Base-by-base conservation (phyloP, 2,329 filamentous ascomycete genomes). In the Fusarium sacchari region DNA sequence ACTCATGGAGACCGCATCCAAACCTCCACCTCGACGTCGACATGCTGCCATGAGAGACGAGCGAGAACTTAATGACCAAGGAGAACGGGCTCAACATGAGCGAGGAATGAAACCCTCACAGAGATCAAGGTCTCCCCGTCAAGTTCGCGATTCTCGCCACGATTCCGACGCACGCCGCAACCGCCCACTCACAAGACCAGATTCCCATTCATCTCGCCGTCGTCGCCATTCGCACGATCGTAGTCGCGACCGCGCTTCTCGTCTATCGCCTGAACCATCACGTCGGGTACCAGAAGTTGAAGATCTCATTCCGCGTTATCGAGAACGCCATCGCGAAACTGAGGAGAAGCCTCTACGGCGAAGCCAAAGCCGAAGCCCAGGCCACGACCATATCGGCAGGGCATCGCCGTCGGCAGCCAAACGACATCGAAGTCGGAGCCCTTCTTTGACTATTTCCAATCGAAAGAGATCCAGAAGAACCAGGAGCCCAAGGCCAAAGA, bases 21-120 rank as follows among this genome's bases (percentile, higher is more conserved):
- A 77, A 76, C 75, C 78, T 82, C 77, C 77, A 76, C 79, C 76
- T 80, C 79, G 78, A 76, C 78, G 76, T 79, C 79, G 78, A 80
- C 74, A 83, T 84, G 81, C 79, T 82, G 81, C 82, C 80, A 84
- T 84, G 82, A 83, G 72, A 78, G 81, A 83, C 80, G 78, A 77
- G 65, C 77, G 79, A 76, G 78, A 79, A 80, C 77, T 76, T 75
- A 76, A 83, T 78, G 81, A 83, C 58, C 76, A 80, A 74, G 77
- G 80, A 80, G 81, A 83, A 71, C 75, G 80, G 79, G 79, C 79
- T 79, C 79, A 81, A 75, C 73, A 75, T 69, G 80, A 81, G 70
- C 80, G 80, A 79, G 80, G 80, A 75, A 69, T 78, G 71, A 79
- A 78, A 65, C 69, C 78, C 64, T 79, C 78, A 52, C 79, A 80